Base-by-base conservation (phyloP, 2,329 filamentous ascomycete genomes). In the Trichoderma citrinoviride region DNA sequence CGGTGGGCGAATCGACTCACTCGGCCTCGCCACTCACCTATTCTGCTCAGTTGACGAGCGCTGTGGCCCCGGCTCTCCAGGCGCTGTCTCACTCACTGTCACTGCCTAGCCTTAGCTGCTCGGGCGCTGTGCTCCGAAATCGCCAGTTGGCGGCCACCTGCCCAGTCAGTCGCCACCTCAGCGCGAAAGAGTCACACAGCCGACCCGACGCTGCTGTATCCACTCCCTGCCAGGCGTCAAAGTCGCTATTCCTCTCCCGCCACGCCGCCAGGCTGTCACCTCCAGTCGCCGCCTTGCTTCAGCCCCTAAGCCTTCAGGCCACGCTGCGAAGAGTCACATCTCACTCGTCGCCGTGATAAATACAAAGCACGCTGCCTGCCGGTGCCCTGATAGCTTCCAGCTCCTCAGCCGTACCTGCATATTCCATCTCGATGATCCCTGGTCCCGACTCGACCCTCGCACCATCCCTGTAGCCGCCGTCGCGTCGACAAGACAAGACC, bases 291-390 rank as follows among this genome's bases (percentile, higher is more conserved):
- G 64, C 58, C 63, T 61, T 65, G 70, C 73, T 49, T 40, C 73
- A 76, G 70, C 73, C 73, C 74, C 74, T 70, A 66, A 73, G 73
- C 71, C 74, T 71, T 54, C 71, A 73, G 76, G 73, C 77, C 76
- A 77, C 71, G 71, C 49, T 63, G 29, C 1, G 17, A 60, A 60
- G 56, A 60, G 56, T 60, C 60, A 72, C 71, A 68, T 70, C 69
- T 66, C 69, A 49, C 53, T 15, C 23, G 43, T 65, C 64, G 70
- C 58, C 33, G 33, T 37, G 70, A 75, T 76, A 76, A 74, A 75
- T 71, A 69, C 67, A 70, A 37, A 37, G 33, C 33, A 37, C 33
- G 33, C 33, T 37, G 33, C 33, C 69, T 61, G 41, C 61, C 49
- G 58, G 37, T 50, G 54, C 47, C 63, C 63, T 54, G 55, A 65